Conservation (phyloP, 257 asterid genomes). For the Apocynum venetum region DNA sequence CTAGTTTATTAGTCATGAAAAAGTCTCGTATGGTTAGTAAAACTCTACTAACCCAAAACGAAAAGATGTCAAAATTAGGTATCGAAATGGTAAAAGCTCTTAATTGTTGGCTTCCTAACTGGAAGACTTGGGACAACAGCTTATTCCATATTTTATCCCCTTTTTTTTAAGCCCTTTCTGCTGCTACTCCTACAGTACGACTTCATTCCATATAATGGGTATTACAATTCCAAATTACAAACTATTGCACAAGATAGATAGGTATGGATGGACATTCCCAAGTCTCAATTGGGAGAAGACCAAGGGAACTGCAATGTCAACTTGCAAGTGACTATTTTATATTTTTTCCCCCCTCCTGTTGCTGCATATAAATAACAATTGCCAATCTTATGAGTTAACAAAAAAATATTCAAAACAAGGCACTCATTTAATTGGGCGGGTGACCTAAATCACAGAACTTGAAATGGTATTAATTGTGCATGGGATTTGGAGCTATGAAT, state of each 20-base stretch:
- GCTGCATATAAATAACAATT: background rate
- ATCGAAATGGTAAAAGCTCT: constrained; percentile 9
- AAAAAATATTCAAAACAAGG: background rate
- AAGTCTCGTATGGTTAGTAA: constrained; percentile 25
- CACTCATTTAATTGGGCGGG: background rate
- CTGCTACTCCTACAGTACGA: too few species aligned
- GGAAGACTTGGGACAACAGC: constrained; percentile 12
- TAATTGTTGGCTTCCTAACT: constrained; percentile 28
- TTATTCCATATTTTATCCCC: background rate
- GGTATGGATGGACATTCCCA: too few species aligned
- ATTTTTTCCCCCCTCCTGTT: too few species aligned
- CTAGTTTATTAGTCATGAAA: background rate
- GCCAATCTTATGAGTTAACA: background rate
- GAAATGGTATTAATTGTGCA: too few species aligned
- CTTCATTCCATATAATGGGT: too few species aligned
- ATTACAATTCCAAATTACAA: background rate
- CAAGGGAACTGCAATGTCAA: too few species aligned
- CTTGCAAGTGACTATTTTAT: too few species aligned
- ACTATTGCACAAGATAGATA: too few species aligned
- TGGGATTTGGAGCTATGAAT: too few species aligned
- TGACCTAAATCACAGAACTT: background rate
- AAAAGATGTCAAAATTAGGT: constrained; percentile 28
- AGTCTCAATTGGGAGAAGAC: too few species aligned
- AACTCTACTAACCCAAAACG: constrained; percentile 6
- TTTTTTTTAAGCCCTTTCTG: background rate